phyloP scores from a whole-genome alignment of 495 filamentous ascomycete species.

The Penicillium bovifimosum region DNA sequence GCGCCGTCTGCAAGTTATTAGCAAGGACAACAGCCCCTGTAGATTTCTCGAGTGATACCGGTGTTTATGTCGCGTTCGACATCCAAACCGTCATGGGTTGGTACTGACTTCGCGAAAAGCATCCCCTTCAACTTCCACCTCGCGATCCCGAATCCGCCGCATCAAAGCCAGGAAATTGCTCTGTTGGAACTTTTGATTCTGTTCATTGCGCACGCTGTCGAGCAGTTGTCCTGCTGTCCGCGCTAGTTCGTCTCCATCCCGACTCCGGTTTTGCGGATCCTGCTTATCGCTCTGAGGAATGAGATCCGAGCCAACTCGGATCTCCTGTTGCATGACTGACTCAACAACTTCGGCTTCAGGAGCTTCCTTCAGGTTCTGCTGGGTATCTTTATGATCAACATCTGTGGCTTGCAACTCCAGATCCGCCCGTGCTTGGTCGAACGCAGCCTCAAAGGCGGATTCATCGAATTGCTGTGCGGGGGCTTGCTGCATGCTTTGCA shows the following conservation, averaged over 20 bases:
- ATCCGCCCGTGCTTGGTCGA: slow-evolving; percentile 45
- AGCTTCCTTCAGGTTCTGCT: slow-evolving; percentile 9
- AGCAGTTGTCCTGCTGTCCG: slow-evolving; percentile 66
- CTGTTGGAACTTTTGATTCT: slow-evolving; percentile 67
- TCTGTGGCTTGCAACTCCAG: slow-evolving; percentile 29
- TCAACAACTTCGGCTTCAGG: slow-evolving; percentile 8
- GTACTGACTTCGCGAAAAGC: slow-evolving; percentile 53
- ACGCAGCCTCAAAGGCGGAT: slow-evolving; percentile 59
- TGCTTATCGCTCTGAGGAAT: slow-evolving; percentile 33
- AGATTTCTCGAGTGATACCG: slow-evolving; percentile 34
- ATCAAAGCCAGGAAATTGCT: slow-evolving; percentile 74
- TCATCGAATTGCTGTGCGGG: slow-evolving; percentile 47
- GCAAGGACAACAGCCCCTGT: slow-evolving; percentile 29
- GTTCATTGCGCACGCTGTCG: slow-evolving; percentile 62
- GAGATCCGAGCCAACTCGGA: slow-evolving; percentile 49
- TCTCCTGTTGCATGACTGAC: slow-evolving; percentile 19
- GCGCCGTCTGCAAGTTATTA: slow-evolving; percentile 37
- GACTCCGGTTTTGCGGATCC: slow-evolving; percentile 15
- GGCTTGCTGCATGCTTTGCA: slow-evolving; percentile 12
- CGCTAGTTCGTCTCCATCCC: slow-evolving; percentile 62
- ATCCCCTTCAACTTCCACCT: slow-evolving; percentile 49
- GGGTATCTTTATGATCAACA: slow-evolving; percentile 2
- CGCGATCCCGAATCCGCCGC: slow-evolving; percentile 55
- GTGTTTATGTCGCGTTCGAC: slow-evolving; percentile 36
- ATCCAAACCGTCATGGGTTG: slow-evolving; percentile 36